A percentile compares a stretch with the other conserved stretches of the same genome.
Conservation (phyloP, 2,329 filamentous ascomycete genomes). For the Rasamsonia emersonii region DNA sequence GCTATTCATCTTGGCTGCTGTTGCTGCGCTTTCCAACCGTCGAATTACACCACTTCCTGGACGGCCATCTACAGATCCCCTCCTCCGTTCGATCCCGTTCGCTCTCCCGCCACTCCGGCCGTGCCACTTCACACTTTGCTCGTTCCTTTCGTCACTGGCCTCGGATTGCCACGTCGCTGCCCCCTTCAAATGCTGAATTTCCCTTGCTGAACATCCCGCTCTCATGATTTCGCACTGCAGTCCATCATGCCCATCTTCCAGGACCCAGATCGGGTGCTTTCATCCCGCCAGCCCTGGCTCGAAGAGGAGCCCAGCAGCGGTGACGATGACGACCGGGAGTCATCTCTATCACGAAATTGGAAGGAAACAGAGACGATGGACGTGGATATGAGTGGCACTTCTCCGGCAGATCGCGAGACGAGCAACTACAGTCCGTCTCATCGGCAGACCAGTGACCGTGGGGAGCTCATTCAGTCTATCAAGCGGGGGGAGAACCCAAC, state of each 20-base stretch:
- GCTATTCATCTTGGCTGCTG: too few relatives aligned
- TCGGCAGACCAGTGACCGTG: slow-evolving; percentile 47
- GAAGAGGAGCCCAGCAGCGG: slow-evolving; percentile 1
- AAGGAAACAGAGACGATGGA: slow-evolving; percentile 8
- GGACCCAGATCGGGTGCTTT: slow-evolving; percentile 19
- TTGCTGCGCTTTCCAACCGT: too few relatives aligned
- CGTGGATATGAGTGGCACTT: slow-evolving; percentile 9
- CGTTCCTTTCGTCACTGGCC: slow-evolving; percentile 4
- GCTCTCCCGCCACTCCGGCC: slow-evolving; percentile 9
- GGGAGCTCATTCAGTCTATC: slow-evolving; percentile 72
- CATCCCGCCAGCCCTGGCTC: slow-evolving; percentile 8
- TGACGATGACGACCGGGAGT: slow-evolving; percentile 7
- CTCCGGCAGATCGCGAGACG: slow-evolving; percentile 10
- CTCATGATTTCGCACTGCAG: slow-evolving; percentile 1
- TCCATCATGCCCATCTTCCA: slow-evolving; percentile 21
- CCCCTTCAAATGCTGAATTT: slow-evolving; percentile 2
- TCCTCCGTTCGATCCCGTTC: neutral
- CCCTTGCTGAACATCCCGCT: slow-evolving; percentile 1
- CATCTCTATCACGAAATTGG: slow-evolving; percentile 9
- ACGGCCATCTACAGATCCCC: slow-evolving; percentile 13
- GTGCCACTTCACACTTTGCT: slow-evolving; percentile 11
- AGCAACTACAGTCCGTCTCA: slow-evolving; percentile 12
- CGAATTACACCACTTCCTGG: slow-evolving; percentile 1
- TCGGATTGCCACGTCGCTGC: slow-evolving; percentile 13
- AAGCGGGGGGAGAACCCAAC: slow-evolving; percentile 70